Conservation (phyloP, 1,284 basidiomycete species). For the Wallemia ichthyophaga region DNA sequence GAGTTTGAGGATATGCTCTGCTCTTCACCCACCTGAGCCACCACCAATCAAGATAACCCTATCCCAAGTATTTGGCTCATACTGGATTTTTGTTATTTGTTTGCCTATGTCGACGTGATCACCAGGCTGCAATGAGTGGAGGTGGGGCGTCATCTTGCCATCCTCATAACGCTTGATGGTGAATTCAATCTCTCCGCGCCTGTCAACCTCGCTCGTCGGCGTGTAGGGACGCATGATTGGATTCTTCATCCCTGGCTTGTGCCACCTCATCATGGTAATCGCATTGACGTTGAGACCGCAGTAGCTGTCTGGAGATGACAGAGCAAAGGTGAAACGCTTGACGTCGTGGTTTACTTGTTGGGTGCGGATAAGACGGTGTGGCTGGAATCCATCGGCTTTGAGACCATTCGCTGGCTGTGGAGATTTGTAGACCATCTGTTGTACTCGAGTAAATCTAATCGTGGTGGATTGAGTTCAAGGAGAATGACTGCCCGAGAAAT, state of each 20-base stretch:
- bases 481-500: too few relatives aligned
- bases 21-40: conserved; percentile 11
- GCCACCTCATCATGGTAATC: not conserved
- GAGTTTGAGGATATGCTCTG: not conserved
- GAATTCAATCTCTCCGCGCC: conserved; percentile 45
- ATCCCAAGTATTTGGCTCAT: conserved; percentile 41
- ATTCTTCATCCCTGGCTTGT: not conserved
- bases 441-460: not conserved
- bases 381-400: not conserved
- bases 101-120: conserved; percentile 68
- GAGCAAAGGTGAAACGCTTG: not conserved
- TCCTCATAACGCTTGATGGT: conserved; percentile 43
- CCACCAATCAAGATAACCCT: conserved; percentile 47
- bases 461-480: not conserved
- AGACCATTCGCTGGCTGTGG: not conserved
- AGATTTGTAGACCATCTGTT: not conserved
- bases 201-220: conserved; percentile 16
- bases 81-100: conserved; percentile 37
- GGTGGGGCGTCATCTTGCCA: conserved; percentile 52
- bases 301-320: not conserved
- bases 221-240: not conserved
- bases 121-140: conserved; percentile 39
- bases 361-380: not conserved
- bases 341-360: not conserved
- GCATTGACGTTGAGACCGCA: not conserved